Conservation (phyloP, 1,139 yeast species). For the Taiozyma sp. region DNA sequence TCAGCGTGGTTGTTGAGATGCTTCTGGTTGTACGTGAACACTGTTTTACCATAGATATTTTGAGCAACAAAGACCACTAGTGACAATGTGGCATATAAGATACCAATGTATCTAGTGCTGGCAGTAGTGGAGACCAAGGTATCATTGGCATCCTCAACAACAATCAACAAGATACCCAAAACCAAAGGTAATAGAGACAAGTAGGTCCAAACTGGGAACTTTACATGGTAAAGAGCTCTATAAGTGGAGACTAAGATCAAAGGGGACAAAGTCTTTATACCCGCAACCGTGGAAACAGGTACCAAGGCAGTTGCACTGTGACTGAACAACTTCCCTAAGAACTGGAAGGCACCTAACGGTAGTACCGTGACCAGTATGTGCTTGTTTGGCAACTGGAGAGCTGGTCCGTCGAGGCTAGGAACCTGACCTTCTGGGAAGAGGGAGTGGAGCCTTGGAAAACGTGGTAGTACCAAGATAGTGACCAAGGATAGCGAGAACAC, state of each 20-base stretch:
- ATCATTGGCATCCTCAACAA: slow-evolving; percentile 32
- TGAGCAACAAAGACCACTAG: slow-evolving; percentile 88
- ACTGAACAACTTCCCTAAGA: slow-evolving; percentile 84
- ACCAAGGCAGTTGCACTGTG: slow-evolving; percentile 88
- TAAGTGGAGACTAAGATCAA: slow-evolving; percentile 78
- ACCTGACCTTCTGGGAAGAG: slow-evolving; percentile 22
- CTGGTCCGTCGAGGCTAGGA: slow-evolving; percentile 18
- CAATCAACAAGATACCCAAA: slow-evolving; percentile 49
- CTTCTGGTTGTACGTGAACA: slow-evolving; percentile 52
- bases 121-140: slow-evolving; percentile 24
- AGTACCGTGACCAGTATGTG: slow-evolving; percentile 65
- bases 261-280: slow-evolving; percentile 90
- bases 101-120: slow-evolving; percentile 53
- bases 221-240: slow-evolving; percentile 51
- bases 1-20: slow-evolving; percentile 21
- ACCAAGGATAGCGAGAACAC: slow-evolving; percentile 41
- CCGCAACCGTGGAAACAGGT: slow-evolving; percentile 92
- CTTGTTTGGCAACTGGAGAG: slow-evolving; percentile 28
- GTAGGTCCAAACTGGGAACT: slow-evolving; percentile 58
- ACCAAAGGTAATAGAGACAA: slow-evolving; percentile 66
- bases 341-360: slow-evolving; percentile 92
- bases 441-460: slow-evolving; percentile 17
- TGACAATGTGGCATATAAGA: slow-evolving; percentile 72
- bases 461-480: slow-evolving; percentile 26
- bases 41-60: slow-evolving; percentile 86